Conservation (phyloP, 2,329 filamentous ascomycete species). For the Xylariaceae sp. region DNA sequence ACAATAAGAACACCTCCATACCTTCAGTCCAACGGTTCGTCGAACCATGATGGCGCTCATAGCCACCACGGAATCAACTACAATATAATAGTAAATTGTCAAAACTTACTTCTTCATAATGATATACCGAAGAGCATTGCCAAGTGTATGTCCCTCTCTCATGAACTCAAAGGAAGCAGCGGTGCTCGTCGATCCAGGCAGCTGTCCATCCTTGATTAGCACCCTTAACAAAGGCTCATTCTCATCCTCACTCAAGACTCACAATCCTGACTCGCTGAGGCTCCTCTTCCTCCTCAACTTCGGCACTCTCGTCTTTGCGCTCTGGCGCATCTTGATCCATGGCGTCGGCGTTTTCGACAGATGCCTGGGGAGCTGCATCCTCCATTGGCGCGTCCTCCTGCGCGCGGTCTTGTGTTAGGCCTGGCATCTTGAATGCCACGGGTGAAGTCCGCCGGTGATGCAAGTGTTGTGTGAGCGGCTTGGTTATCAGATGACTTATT, state of each 20-base stretch:
- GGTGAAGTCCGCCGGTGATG: too few relatives aligned
- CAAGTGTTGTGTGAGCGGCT: too few relatives aligned
- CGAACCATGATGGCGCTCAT: too few relatives aligned
- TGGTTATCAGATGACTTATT: too few relatives aligned
- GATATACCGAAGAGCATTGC: slow-evolving; percentile 88
- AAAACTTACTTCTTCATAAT: slow-evolving; percentile 92
- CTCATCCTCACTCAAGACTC: slow-evolving; percentile 21
- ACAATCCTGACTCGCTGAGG: slow-evolving; percentile 61
- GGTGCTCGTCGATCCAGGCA: slow-evolving; percentile 79
- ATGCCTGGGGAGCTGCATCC: slow-evolving; percentile 26
- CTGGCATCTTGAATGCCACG: slow-evolving; percentile 17
- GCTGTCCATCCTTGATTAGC: slow-evolving; percentile 45
- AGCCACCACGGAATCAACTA: too few relatives aligned
- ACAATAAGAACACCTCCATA: too few relatives aligned
- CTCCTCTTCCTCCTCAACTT: slow-evolving; percentile 48
- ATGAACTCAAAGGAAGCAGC: slow-evolving; percentile 94
- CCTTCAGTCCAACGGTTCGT: too few relatives aligned
- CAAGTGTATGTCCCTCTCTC: slow-evolving; percentile 90
- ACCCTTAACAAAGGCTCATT: too few relatives aligned
- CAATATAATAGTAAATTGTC: background rate
- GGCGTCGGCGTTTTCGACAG: slow-evolving; percentile 35
- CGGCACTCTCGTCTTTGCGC: slow-evolving; percentile 33
- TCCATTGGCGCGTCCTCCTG: slow-evolving; percentile 29
- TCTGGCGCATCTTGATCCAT: slow-evolving; percentile 29
- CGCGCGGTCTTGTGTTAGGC: slow-evolving; percentile 18